phyloP scores from a whole-genome alignment of 768 basidiomycete genomes.

The Boletus huronensis region DNA sequence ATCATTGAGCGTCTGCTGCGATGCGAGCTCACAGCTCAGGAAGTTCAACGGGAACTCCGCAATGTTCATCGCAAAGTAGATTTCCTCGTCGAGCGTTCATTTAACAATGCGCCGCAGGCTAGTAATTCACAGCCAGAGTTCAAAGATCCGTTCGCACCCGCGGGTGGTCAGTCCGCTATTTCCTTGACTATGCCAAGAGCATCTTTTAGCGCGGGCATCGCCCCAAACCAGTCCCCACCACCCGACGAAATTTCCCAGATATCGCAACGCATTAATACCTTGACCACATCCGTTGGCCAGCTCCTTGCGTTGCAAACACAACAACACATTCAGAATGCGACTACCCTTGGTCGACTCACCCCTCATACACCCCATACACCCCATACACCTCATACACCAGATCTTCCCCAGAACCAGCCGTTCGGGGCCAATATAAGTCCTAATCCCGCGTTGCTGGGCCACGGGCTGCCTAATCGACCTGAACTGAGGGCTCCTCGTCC shows the following conservation, averaged over 20 bases:
- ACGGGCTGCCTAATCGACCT: slow-evolving; percentile 61
- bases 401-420: slow-evolving; percentile 43
- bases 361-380: slow-evolving; percentile 37
- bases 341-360: slow-evolving; percentile 30
- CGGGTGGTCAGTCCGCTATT: slow-evolving; percentile 31
- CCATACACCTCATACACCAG: slow-evolving; percentile 38
- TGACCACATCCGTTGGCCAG: slow-evolving; percentile 84
- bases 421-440: slow-evolving; percentile 38
- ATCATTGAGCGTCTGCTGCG: slow-evolving; percentile 70
- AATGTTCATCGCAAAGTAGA: slow-evolving; percentile 79
- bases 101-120: slow-evolving; percentile 30
- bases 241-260: slow-evolving; percentile 72
- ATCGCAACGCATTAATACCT: slow-evolving; percentile 71
- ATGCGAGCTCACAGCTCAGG: slow-evolving; percentile 64
- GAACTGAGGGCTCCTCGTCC: slow-evolving; percentile 62
- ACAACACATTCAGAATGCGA: slow-evolving; percentile 52
- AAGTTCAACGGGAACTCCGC: slow-evolving; percentile 69
- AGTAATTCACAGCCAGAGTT: slow-evolving; percentile 60
- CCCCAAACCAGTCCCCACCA: slow-evolving; percentile 66
- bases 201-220: slow-evolving; percentile 63
- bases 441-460: slow-evolving; percentile 44
- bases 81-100: slow-evolving; percentile 65
- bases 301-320: slow-evolving; percentile 79
- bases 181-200: slow-evolving; percentile 48
- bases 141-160: slow-evolving; percentile 72